Percentiles rank a stretch among this genome's conserved stretches.
phyloP scores from a whole-genome alignment of 2,329 filamentous ascomycete genomes.

The Fusarium pseudonygamai region DNA sequence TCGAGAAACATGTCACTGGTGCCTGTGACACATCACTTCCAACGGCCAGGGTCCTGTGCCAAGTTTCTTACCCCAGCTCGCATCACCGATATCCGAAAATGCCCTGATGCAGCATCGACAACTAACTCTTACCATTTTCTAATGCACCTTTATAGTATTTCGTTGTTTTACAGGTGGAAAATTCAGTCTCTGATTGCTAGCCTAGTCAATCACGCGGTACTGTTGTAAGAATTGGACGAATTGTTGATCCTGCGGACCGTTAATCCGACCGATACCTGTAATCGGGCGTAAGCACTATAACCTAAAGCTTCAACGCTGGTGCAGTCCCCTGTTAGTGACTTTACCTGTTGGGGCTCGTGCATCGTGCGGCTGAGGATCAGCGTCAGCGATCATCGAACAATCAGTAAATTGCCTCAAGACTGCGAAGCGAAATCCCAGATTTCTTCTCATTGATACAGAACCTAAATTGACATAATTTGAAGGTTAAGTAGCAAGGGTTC shows the following conservation, averaged over 20 bases:
- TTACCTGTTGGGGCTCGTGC: not conserved
- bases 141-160: not conserved
- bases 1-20: not conserved
- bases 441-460: fast-evolving
- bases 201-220: not conserved
- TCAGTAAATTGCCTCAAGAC: not conserved
- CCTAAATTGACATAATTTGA: fast-evolving
- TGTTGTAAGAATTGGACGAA: not conserved
- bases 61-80: not conserved
- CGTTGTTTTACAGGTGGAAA: not conserved
- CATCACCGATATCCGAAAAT: not conserved
- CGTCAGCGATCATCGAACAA: not conserved
- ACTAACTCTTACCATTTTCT: not conserved
- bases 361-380: conserved; percentile 17
- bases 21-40: not conserved
- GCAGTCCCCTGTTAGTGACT: not conserved
- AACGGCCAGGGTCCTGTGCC: not conserved
- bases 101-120: not conserved
- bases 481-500: fast-evolving
- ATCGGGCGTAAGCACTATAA: not conserved
- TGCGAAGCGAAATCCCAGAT: fast-evolving
- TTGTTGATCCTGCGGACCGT: not conserved
- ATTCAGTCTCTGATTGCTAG: not conserved
- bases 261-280: not conserved
- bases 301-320: not conserved